A percentile compares a stretch with the other conserved stretches of the same genome.
Conservation (phyloP, 805 yeast genomes). For the Geotrichum ghanense region DNA sequence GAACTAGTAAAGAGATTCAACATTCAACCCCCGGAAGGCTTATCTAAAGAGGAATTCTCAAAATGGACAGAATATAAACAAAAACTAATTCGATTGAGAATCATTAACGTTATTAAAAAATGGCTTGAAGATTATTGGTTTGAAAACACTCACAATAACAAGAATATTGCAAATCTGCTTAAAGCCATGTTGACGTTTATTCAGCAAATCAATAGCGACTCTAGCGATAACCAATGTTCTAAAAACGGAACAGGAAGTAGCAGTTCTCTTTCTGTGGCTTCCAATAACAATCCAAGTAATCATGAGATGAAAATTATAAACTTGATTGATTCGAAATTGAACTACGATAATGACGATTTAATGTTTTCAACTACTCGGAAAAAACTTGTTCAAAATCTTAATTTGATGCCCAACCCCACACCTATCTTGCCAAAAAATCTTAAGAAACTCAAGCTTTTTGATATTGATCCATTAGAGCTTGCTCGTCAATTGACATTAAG, state of each 20-base stretch:
- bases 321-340: background rate
- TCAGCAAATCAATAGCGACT: constrained; percentile 23
- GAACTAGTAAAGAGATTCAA: constrained; percentile 54
- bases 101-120: constrained; percentile 52
- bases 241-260: background rate
- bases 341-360: background rate
- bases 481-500: constrained; percentile 79
- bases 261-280: background rate
- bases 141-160: constrained; percentile 16
- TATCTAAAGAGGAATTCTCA: constrained; percentile 70
- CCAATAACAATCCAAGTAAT: background rate
- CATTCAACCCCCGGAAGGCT: constrained; percentile 74
- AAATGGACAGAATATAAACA: constrained; percentile 66
- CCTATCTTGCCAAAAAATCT: constrained; percentile 19
- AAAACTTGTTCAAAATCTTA: constrained; percentile 36
- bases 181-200: constrained; percentile 31
- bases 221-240: background rate
- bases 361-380: background rate
- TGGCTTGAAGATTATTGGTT: constrained; percentile 67
- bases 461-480: constrained; percentile 61
- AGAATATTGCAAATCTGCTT: constrained; percentile 18
- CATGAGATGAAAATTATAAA: background rate
- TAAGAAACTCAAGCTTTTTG: constrained; percentile 40
- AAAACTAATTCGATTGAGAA: constrained; percentile 52
- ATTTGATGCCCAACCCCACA: constrained; percentile 11